phyloP scores from a whole-genome alignment of 805 yeast genomes.

The Ogataea nonfermentans region DNA sequence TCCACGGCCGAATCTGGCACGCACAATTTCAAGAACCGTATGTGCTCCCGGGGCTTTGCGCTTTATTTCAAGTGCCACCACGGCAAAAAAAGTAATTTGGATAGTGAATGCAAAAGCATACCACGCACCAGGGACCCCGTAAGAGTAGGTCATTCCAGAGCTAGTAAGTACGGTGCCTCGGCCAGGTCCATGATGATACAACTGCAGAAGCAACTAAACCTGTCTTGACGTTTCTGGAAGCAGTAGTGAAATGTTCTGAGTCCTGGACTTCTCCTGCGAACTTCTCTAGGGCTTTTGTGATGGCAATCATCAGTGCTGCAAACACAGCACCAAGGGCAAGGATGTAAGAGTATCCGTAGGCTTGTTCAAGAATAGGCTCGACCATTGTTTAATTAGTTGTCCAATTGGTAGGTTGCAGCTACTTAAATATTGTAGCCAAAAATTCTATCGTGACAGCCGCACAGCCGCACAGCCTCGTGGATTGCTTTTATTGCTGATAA shows the following conservation, averaged over 20 bases:
- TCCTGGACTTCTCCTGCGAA: conserved; percentile 40
- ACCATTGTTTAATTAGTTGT: conserved; percentile 14
- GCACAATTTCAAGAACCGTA: conserved; percentile 39
- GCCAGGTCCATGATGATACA: conserved; percentile 41
- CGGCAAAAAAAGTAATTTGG: conserved; percentile 38
- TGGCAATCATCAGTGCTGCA: conserved; percentile 41
- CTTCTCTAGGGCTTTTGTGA: conserved; percentile 37
- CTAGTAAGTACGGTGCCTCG: conserved; percentile 28
- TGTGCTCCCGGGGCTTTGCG: conserved; percentile 42
- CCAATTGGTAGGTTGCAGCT: neutral
- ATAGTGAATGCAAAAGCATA: conserved; percentile 35
- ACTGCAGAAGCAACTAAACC: conserved; percentile 44
- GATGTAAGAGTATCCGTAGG: conserved; percentile 41
- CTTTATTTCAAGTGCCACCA: conserved; percentile 40
- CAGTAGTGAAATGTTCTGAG: conserved; percentile 45
- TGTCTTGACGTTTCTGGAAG: conserved; percentile 42
- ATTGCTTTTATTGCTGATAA: too few relatives aligned
- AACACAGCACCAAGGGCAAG: conserved; percentile 44
- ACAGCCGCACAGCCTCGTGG: too few relatives aligned
- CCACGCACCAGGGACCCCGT: conserved; percentile 25
- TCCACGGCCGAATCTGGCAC: conserved; percentile 36
- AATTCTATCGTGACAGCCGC: too few relatives aligned
- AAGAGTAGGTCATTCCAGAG: conserved; percentile 24
- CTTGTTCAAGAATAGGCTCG: conserved; percentile 29
- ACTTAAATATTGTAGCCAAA: too few relatives aligned